Evolutionary conservation across 345 rosid species (phyloP).

Genomic region (Citrus hindsii): DNA sequence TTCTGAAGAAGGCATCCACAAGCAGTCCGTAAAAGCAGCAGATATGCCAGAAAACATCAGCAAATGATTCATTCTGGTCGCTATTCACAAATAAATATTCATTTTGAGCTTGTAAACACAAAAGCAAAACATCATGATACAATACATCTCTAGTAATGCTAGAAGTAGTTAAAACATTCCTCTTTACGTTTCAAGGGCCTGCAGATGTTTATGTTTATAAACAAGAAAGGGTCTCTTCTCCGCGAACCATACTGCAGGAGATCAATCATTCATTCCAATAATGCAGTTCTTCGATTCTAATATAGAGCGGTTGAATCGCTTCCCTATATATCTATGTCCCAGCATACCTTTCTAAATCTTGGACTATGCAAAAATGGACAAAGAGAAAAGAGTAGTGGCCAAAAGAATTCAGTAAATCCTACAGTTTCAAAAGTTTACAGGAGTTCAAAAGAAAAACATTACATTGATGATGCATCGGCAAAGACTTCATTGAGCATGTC

Average conservation of each 20-base stretch:
- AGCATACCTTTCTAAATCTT: slow-evolving; percentile 22
- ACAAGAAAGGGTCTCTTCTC: slow-evolving; percentile 11
- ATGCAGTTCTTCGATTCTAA: slow-evolving; percentile 18
- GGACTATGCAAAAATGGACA: slow-evolving; percentile 25
- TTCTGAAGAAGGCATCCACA: background rate
- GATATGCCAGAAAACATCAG: background rate
- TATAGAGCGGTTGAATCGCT: slow-evolving; percentile 20
- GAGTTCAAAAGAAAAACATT: slow-evolving; percentile 37
- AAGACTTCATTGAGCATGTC: slow-evolving; percentile 45
- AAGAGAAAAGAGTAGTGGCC: slow-evolving; percentile 8
- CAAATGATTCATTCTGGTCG: background rate
- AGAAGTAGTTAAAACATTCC: slow-evolving; percentile 2
- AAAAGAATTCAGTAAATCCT: slow-evolving; percentile 37
- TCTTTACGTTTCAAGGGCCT: background rate
- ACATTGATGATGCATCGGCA: slow-evolving; percentile 39
- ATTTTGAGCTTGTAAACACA: slow-evolving; percentile 2
- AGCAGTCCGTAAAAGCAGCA: background rate
- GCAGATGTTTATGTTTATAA: slow-evolving; percentile 10
- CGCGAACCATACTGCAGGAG: slow-evolving; percentile 12
- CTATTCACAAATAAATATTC: background rate
- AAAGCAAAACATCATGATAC: background rate
- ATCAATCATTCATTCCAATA: slow-evolving; percentile 26
- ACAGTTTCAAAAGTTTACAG: slow-evolving; percentile 25
- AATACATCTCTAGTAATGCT: background rate
- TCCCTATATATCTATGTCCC: slow-evolving; percentile 12